A percentile compares a stretch with the other conserved stretches of the same genome.
Conservation (phyloP, 2,329 filamentous ascomycete genomes). For the Magnaporthales sp. region DNA sequence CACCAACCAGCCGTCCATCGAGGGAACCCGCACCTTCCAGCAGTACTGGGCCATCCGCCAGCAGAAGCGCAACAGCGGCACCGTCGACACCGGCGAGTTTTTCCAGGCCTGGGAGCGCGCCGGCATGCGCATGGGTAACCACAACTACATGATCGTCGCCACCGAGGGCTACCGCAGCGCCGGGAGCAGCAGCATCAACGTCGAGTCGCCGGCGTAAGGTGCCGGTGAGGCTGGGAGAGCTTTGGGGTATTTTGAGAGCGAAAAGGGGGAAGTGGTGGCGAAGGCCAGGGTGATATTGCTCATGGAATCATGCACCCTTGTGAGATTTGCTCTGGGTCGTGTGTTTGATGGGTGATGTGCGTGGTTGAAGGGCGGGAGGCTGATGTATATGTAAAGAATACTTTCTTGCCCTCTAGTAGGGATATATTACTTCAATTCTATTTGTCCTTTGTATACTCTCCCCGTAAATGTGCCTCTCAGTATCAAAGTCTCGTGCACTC, state of each 20-base stretch:
- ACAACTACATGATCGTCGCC: constrained; percentile 40
- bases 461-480: too few relatives aligned
- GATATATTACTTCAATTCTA: not conserved
- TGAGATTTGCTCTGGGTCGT: too few relatives aligned
- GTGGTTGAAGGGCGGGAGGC: not conserved
- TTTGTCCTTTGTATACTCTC: too few relatives aligned
- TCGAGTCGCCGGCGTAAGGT: constrained; percentile 12
- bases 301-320: too few relatives aligned
- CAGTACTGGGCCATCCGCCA: constrained; percentile 43
- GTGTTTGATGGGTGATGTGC: not conserved
- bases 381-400: not conserved
- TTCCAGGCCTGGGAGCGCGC: constrained; percentile 36
- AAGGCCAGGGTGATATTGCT: not conserved
- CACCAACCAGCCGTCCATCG: constrained; percentile 32
- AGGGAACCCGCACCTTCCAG: constrained; percentile 37
- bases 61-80: constrained; percentile 38
- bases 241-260: too few relatives aligned
- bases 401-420: not conserved
- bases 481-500: too few relatives aligned
- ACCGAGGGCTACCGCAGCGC: constrained; percentile 35
- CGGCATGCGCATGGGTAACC: constrained; percentile 32
- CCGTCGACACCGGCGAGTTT: constrained; percentile 35
- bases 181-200: constrained; percentile 29
- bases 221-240: too few relatives aligned
- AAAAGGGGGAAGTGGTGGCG: not conserved